Base-by-base conservation (phyloP, 2,329 filamentous ascomycete genomes). In the Teratosphaeriaceae sp. region DNA sequence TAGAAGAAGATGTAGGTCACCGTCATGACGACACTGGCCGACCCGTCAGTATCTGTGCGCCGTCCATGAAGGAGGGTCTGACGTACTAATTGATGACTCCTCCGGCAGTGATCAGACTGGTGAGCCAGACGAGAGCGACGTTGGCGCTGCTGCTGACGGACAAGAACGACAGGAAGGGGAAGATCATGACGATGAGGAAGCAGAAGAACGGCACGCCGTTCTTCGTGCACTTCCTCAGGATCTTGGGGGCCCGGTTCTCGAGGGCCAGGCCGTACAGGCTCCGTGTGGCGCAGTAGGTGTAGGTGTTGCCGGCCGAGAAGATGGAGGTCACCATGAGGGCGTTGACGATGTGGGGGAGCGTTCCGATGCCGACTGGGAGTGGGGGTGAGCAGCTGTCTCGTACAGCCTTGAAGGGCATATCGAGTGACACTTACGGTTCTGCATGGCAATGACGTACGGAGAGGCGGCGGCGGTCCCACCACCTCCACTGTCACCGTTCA, bases 1-100 rank as follows among this genome's bases (percentile, higher is more conserved):
- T 76, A 72, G 66, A 79, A 81, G 55, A 64, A 72, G 45, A 79
- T 66, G 60, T 77, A 80, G n/a, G 76, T 80, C 19, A 73, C 58
- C 35, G 65, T 66, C 65, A 80, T 79, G 58, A 76, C 69, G 46
- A 82, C 71, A 61, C 37, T 39, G 26, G n/a, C n/a, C n/a, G n/a
- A n/a, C n/a, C n/a, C n/a, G n/a, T n/a, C n/a, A n/a, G n/a, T n/a
- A n/a, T n/a, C n/a, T n/a, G n/a, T n/a, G n/a, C n/a, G n/a, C n/a
- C n/a, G n/a, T n/a, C n/a, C n/a, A n/a, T n/a, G n/a, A n/a, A n/a
- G n/a, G n/a, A n/a, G n/a, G n/a, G n/a, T n/a, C n/a, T n/a, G 35
- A 16, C 37, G 15, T 39, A 39, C 37, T 48, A 42, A 24, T 37
- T 30, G 34, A 41, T 46, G 27, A 44, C 15, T 26, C 41, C 29